Evolutionary conservation across 192 early-diverging fungal species (phyloP).

Genomic region (Podila clonocystis): DNA sequence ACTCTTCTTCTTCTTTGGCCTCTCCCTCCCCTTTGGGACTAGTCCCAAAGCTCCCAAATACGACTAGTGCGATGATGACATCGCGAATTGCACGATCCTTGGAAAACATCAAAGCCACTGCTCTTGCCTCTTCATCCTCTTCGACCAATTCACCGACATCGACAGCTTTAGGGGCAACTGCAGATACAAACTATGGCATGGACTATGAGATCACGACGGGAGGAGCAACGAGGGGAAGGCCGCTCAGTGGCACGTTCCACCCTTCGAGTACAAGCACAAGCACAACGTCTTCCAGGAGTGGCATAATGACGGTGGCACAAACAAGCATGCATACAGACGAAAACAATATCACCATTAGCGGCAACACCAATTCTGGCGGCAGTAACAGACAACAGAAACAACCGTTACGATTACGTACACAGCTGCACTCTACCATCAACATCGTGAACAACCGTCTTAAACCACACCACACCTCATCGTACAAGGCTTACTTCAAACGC

Average conservation of each 20-base stretch:
- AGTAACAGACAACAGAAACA: background rate
- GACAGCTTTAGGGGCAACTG: background rate
- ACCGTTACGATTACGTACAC: background rate
- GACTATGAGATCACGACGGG: background rate
- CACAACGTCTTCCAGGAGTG: background rate
- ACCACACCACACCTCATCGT: conserved; percentile 21
- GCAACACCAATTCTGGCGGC: conserved; percentile 1
- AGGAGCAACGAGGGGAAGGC: background rate
- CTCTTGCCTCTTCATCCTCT: background rate
- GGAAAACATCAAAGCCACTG: too few relatives aligned
- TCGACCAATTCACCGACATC: background rate
- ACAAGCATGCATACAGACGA: conserved; percentile 1
- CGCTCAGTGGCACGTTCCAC: background rate
- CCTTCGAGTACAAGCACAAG: background rate
- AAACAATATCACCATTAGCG: background rate
- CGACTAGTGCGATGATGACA: too few relatives aligned
- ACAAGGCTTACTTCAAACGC: conserved; percentile 64
- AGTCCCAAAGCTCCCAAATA: too few relatives aligned
- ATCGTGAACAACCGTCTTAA: background rate
- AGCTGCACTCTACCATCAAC: background rate
- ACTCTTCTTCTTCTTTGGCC: conserved; percentile 2
- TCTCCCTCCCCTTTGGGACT: background rate
- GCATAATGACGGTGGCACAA: background rate
- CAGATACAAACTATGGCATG: background rate
- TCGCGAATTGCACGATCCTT: too few relatives aligned